phyloP scores from a whole-genome alignment of 1,284 basidiomycete genomes.

The Microstroma glucosiphilum region DNA sequence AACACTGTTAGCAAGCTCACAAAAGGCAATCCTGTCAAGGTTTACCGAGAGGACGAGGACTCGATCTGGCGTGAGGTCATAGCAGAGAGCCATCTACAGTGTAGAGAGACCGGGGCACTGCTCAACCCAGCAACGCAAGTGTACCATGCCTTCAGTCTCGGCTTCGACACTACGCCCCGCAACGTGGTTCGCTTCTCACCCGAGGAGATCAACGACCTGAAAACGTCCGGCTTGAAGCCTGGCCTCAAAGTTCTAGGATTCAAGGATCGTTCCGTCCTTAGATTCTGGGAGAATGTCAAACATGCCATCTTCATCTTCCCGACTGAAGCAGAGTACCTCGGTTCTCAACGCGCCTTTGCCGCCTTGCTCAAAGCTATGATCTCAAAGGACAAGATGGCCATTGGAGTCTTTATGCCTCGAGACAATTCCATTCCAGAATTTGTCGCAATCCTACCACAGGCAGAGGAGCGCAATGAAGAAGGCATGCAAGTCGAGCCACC shows the following conservation, averaged over 20 bases:
- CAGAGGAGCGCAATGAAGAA: constrained; percentile 67
- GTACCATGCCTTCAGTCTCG: constrained; percentile 47
- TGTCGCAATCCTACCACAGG: constrained; percentile 70
- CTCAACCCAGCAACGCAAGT: constrained; percentile 52
- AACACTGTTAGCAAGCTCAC: constrained; percentile 37
- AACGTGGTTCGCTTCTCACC: constrained; percentile 70
- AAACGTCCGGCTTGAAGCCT: constrained; percentile 49
- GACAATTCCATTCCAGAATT: constrained; percentile 71
- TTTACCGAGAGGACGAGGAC: constrained; percentile 65
- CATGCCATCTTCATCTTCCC: constrained; percentile 89
- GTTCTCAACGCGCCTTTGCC: constrained; percentile 66
- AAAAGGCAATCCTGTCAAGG: constrained; percentile 37
- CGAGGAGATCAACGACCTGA: constrained; percentile 75
- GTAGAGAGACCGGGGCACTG: constrained; percentile 50
- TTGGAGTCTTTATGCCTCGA: constrained; percentile 68
- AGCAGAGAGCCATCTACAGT: constrained; percentile 53
- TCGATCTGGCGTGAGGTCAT: constrained; percentile 66
- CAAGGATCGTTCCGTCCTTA: constrained; percentile 61
- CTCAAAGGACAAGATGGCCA: constrained; percentile 72
- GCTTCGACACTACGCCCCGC: constrained; percentile 23
- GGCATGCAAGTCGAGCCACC: constrained; percentile 73
- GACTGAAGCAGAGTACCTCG: constrained; percentile 75
- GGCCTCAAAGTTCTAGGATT: constrained; percentile 83
- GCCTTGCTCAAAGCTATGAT: constrained; percentile 78
- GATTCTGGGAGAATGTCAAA: constrained; percentile 81